A percentile compares a stretch with the other conserved stretches of the same genome.
Evolutionary conservation across 2,329 filamentous ascomycete species (phyloP).

Genomic region (Gnomoniopsis sp.): DNA sequence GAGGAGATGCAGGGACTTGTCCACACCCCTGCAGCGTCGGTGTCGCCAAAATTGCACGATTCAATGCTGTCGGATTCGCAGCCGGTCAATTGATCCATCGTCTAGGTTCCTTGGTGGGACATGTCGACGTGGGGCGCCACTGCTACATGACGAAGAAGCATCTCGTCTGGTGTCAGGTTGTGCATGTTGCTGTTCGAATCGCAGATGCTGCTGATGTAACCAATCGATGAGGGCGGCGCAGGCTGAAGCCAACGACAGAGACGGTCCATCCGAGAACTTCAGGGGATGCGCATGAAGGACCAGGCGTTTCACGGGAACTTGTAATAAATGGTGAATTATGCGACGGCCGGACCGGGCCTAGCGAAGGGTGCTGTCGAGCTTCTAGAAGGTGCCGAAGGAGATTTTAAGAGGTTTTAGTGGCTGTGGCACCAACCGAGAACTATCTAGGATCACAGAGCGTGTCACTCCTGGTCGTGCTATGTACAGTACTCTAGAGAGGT

Average conservation of each 20-base stretch:
- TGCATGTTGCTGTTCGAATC: neutral
- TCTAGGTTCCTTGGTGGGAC: neutral
- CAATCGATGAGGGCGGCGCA: constrained; percentile 12
- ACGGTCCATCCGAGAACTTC: constrained; percentile 9
- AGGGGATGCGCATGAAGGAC: constrained; percentile 42
- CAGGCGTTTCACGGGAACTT: constrained; percentile 41
- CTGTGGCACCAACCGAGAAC: neutral
- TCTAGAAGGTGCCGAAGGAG: constrained; percentile 33
- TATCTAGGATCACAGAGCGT: neutral
- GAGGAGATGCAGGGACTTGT: constrained; percentile 13
- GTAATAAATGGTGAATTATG: constrained; percentile 48
- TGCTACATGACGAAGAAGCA: neutral
- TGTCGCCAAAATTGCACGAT: constrained; percentile 36
- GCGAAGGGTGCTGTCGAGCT: constrained; percentile 28
- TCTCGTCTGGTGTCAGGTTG: neutral
- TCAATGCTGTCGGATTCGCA: constrained; percentile 30
- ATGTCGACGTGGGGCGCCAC: neutral
- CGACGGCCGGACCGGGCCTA: constrained; percentile 27
- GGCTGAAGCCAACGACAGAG: constrained; percentile 20
- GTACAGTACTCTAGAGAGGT: too few relatives aligned
- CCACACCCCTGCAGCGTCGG: constrained; percentile 21
- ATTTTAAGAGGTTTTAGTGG: constrained; percentile 30
- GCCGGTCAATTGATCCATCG: constrained; percentile 12
- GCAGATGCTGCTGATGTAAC: neutral
- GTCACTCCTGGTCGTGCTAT: too few relatives aligned